These are phyloP conservation scores for Colletotrichum noveboracense DNA, from an alignment of 2,329 filamentous ascomycete species.

Conservation along the genomic window DNA sequence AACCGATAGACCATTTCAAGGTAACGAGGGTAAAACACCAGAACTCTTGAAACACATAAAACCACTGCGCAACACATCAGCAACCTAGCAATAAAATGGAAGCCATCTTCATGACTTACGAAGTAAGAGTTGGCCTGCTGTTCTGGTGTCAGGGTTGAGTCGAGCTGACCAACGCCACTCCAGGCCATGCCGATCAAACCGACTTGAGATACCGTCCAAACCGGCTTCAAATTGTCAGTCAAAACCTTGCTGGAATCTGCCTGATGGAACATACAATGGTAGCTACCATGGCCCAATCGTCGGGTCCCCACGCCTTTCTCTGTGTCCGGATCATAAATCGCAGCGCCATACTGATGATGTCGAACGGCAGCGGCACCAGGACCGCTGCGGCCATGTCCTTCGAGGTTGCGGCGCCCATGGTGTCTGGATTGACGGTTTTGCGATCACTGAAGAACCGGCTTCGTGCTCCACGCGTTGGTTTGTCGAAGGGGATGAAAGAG, in stretches of 20 bases:
- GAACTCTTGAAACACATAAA: constrained; percentile 17
- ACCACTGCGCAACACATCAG: neutral
- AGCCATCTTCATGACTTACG: neutral
- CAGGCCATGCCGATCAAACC: constrained; percentile 15
- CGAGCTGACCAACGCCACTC: constrained; percentile 16
- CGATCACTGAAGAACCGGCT: constrained; percentile 8
- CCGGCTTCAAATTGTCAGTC: constrained; percentile 1
- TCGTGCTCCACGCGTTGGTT: neutral
- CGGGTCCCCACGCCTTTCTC: constrained; percentile 17
- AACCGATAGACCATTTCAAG: constrained; percentile 14
- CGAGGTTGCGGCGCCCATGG: constrained; percentile 15
- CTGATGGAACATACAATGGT: constrained; percentile 1
- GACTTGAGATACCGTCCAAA: constrained; percentile 2
- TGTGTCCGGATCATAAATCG: constrained; percentile 14
- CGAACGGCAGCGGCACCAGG: constrained; percentile 7
- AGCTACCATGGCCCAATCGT: constrained; percentile 18
- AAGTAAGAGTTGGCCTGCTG: constrained; percentile 3
- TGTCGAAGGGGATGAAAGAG: neutral
- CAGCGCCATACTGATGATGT: neutral
- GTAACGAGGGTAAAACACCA: constrained; percentile 17
- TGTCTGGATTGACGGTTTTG: neutral
- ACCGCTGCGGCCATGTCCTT: constrained; percentile 17
- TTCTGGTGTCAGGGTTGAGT: neutral
- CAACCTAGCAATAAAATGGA: neutral
- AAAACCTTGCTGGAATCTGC: neutral